These are phyloP conservation scores for Yarrowia sp. DNA, from an alignment of 805 yeast species.

Conservation along the genomic window DNA sequence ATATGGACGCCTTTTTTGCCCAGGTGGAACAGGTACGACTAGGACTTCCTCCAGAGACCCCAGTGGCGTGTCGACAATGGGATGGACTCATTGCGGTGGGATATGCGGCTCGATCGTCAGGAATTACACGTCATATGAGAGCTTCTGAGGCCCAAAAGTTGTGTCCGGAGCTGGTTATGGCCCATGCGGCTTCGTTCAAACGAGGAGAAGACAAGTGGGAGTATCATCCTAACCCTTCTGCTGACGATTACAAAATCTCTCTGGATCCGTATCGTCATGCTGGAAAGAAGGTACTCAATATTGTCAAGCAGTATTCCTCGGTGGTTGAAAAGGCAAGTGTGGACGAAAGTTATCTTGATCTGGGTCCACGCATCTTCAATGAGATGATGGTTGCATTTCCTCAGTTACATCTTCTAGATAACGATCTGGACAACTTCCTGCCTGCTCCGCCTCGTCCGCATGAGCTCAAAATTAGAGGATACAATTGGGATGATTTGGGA, in stretches of 20 bases:
- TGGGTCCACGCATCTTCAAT: constrained; percentile 61
- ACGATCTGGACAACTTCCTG: constrained; percentile 35
- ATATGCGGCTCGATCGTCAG: constrained; percentile 77
- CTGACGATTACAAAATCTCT: constrained; percentile 72
- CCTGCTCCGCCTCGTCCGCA: constrained; percentile 46
- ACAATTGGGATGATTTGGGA: neutral
- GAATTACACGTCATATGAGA: constrained; percentile 74
- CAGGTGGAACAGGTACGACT: constrained; percentile 84
- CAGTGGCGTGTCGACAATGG: constrained; percentile 96
- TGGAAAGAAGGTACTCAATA: constrained; percentile 68
- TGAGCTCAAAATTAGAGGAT: constrained; percentile 9
- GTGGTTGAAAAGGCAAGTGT: constrained; percentile 90
- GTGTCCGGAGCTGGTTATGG: constrained; percentile 72
- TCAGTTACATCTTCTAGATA: constrained; percentile 34
- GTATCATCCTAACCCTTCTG: constrained; percentile 54
- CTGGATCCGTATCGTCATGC: constrained; percentile 90
- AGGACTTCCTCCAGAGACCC: constrained; percentile 61
- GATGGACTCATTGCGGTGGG: constrained; percentile 77
- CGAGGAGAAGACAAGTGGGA: constrained; percentile 85
- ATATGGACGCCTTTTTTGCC: constrained; percentile 93
- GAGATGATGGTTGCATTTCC: constrained; percentile 50
- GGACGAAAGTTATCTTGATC: constrained; percentile 85
- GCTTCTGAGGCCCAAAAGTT: constrained; percentile 63
- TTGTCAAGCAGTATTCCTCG: constrained; percentile 61
- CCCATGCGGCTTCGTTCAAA: constrained; percentile 91